Conservation (phyloP, 495 filamentous ascomycete genomes). For the Thermochaetoides thermophila region DNA sequence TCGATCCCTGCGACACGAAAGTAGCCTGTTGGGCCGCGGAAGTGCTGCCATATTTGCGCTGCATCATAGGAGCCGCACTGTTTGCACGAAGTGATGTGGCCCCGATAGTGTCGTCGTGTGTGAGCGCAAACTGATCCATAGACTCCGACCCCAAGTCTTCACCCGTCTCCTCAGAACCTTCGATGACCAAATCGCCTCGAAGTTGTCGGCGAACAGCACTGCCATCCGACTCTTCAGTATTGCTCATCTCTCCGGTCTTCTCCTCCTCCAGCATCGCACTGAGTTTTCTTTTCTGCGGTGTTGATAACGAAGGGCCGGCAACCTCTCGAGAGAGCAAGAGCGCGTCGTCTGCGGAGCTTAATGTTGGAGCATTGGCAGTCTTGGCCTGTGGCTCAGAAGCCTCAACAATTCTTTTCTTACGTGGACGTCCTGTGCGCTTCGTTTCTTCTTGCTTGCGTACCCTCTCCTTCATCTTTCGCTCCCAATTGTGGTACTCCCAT, state of each 20-base stretch:
- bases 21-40: no score
- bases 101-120: background rate
- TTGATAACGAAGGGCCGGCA: conserved; percentile 19
- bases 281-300: conserved; percentile 16
- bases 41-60: background rate
- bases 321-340: conserved; percentile 10
- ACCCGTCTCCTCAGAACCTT: background rate
- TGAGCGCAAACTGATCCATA: conserved; percentile 1
- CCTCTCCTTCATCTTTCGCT: conserved; percentile 18
- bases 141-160: background rate
- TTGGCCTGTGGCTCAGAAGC: background rate
- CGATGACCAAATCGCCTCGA: background rate
- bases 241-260: conserved; percentile 3
- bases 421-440: no score
- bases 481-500: conserved; percentile 23
- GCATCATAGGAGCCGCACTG: background rate
- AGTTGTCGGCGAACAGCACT: conserved; percentile 10
- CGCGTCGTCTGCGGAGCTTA: conserved; percentile 4
- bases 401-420: no score
- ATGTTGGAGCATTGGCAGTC: background rate
- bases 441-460: conserved; percentile 1
- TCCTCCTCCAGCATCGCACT: conserved; percentile 5
- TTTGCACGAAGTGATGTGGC: conserved; percentile 2
- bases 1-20: no score
- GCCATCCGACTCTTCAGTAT: conserved; percentile 13